phyloP scores from a whole-genome alignment of 305 asterid species.

The Petunia hybrid region DNA sequence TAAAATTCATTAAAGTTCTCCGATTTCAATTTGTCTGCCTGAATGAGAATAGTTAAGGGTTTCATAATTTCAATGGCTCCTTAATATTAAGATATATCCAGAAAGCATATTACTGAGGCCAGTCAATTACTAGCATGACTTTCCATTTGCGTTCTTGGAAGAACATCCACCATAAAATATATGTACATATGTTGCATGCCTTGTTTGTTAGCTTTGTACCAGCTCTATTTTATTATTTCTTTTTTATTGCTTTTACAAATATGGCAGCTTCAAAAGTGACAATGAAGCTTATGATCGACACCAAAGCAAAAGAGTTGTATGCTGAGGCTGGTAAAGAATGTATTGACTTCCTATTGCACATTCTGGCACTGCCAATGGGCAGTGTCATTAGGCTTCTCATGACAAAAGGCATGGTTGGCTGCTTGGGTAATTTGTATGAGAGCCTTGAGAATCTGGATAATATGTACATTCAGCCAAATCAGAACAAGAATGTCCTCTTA shows the following conservation, averaged over 20 bases:
- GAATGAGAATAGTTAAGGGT: too few species aligned
- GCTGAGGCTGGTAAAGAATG: conserved; percentile 45
- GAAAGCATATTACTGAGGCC: too few species aligned
- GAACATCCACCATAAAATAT: not conserved
- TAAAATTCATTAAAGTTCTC: too few species aligned
- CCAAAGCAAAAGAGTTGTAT: conserved; percentile 32
- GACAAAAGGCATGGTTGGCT: conserved; percentile 37
- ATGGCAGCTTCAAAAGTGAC: conserved; percentile 21
- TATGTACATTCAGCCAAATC: conserved; percentile 36
- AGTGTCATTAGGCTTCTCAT: conserved; percentile 34
- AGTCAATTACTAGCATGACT: not conserved
- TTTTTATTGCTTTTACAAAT: not conserved
- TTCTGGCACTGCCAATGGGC: conserved; percentile 43
- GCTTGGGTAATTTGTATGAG: conserved; percentile 40
- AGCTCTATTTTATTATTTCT: not conserved
- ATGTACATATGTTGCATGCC: too few species aligned
- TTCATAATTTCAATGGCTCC: too few species aligned
- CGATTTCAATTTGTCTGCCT: too few species aligned
- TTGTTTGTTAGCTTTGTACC: not conserved
- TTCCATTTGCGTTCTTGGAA: not conserved
- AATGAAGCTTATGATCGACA: conserved; percentile 40
- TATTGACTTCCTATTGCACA: conserved; percentile 49
- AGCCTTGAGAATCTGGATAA: conserved; percentile 41
- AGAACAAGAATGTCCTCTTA: conserved; percentile 34
- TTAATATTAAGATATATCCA: too few species aligned